Evolutionary conservation across 2,329 filamentous ascomycete genomes (phyloP).

Genomic region (Calycina herbarum): DNA sequence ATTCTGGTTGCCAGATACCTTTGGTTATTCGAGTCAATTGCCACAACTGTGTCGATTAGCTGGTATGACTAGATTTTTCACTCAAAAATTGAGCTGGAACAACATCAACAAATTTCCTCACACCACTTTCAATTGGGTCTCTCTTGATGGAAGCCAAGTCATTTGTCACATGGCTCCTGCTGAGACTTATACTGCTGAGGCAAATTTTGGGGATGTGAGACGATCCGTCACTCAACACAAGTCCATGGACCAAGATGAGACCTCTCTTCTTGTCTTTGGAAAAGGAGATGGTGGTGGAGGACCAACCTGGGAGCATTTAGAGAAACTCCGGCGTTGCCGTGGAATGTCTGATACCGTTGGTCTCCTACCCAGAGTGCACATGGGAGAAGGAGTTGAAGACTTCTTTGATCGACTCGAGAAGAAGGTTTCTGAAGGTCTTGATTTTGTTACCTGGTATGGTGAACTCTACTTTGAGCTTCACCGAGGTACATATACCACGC

Average conservation of each 20-base stretch:
- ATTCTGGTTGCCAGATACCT: conserved; percentile 98
- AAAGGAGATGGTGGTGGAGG: conserved; percentile 96
- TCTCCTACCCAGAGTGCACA: conserved; percentile 79
- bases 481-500: conserved; percentile 94
- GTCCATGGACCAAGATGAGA: conserved; percentile 89
- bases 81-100: conserved; percentile 99
- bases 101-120: conserved; percentile 99
- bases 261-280: conserved; percentile 88
- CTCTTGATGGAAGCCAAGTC: conserved; percentile 92
- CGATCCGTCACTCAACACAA: conserved; percentile 91
- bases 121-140: conserved; percentile 98
- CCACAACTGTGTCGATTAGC: conserved; percentile 90
- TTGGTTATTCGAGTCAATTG: conserved; percentile 93
- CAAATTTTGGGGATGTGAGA: conserved; percentile 91
- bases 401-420: conserved; percentile 86
- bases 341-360: conserved; percentile 88
- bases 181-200: conserved; percentile 93
- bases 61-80: conserved; percentile 97
- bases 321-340: conserved; percentile 90
- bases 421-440: conserved; percentile 60
- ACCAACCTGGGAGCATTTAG: conserved; percentile 88
- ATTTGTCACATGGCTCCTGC: conserved; percentile 96
- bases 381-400: conserved; percentile 88
- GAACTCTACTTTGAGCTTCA: conserved; percentile 98
- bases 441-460: conserved; percentile 94